phyloP scores from a whole-genome alignment of 1,284 basidiomycete genomes.

The Sanghuangporus baumii region DNA sequence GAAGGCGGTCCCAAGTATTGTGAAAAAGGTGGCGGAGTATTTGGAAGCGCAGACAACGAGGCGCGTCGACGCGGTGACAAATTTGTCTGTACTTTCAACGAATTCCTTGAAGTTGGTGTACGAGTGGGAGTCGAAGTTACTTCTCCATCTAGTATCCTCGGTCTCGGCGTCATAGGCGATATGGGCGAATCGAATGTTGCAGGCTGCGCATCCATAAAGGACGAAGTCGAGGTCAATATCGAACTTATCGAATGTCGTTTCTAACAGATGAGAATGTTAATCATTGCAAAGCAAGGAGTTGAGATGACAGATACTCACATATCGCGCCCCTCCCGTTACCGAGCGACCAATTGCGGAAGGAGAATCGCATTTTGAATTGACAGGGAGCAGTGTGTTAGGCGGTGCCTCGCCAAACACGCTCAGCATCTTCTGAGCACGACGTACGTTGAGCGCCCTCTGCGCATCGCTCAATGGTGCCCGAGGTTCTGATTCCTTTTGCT shows the following conservation, averaged over 20 bases:
- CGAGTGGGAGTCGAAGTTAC: neutral
- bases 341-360: neutral
- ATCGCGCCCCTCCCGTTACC: neutral
- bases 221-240: neutral
- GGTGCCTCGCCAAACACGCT: slow-evolving; percentile 11
- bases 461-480: neutral
- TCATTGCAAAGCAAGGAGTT: neutral
- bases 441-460: slow-evolving; percentile 9
- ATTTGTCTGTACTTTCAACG: neutral
- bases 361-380: neutral
- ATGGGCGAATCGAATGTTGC: neutral
- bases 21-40: slow-evolving; percentile 13
- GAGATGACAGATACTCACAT: neutral
- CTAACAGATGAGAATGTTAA: neutral
- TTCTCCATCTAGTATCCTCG: neutral
- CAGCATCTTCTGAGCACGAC: slow-evolving; percentile 16
- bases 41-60: slow-evolving; percentile 7
- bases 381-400: slow-evolving; percentile 1
- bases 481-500: neutral
- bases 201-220: neutral
- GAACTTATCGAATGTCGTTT: slow-evolving; percentile 11
- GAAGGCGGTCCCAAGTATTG: slow-evolving; percentile 2
- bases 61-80: neutral
- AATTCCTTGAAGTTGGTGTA: neutral
- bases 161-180: neutral